These are phyloP conservation scores for Talaromyces sp. DNA, from an alignment of 2,329 filamentous ascomycete genomes.

Conservation along the genomic window DNA sequence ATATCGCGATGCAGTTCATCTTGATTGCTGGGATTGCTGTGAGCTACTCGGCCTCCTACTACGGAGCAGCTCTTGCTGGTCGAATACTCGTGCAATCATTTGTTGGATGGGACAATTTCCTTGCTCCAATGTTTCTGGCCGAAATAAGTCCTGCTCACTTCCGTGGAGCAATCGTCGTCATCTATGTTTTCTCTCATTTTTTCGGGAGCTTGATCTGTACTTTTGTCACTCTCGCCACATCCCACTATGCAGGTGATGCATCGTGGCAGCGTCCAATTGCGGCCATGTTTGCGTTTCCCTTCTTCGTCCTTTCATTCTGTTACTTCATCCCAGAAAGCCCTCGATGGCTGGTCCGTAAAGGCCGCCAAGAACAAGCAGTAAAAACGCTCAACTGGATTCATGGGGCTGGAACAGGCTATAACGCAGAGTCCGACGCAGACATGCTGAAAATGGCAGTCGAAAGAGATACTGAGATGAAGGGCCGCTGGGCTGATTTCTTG, in stretches of 20 bases:
- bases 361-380: neutral
- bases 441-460: too few species aligned
- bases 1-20: slow-evolving; percentile 13
- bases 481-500: too few species aligned
- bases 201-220: neutral
- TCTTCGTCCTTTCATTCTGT: neutral
- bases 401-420: too few species aligned
- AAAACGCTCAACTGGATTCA: neutral
- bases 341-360: neutral
- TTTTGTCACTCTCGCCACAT: neutral
- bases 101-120: neutral
- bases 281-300: neutral
- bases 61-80: neutral
- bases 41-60: slow-evolving; percentile 12
- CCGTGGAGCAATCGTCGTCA: neutral
- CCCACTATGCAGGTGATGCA: neutral
- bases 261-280: neutral
- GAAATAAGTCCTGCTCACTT: neutral
- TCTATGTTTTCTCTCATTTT: neutral
- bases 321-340: neutral
- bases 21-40: slow-evolving; percentile 16
- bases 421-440: too few species aligned
- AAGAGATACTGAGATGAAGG: too few species aligned
- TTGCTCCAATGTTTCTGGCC: neutral
- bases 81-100: neutral